Conservation (phyloP, 2,329 filamentous ascomycete species). For the Arthrobotrys iridis region DNA sequence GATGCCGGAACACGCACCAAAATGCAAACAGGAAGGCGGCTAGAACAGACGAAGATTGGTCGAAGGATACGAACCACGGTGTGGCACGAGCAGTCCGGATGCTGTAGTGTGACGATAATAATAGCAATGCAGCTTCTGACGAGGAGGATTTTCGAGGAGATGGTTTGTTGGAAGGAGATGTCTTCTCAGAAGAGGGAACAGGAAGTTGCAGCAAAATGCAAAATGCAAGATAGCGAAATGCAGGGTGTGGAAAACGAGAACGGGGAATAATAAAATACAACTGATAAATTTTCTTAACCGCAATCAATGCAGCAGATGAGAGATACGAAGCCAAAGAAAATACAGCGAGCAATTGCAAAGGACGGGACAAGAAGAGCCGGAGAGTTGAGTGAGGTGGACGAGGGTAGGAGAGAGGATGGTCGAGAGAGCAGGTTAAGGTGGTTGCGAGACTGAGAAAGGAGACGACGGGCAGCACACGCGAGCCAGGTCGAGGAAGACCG, state of each 20-base stretch:
- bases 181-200: slow-evolving; percentile 35
- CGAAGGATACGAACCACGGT: slow-evolving; percentile 12
- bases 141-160: slow-evolving; percentile 1
- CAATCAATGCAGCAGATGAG: slow-evolving; percentile 36
- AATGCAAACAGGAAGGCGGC: slow-evolving; percentile 20
- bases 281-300: slow-evolving; percentile 6
- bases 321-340: slow-evolving; percentile 1
- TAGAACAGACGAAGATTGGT: slow-evolving; percentile 13
- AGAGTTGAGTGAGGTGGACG: background rate
- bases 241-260: background rate
- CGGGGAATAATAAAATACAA: background rate
- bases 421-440: background rate
- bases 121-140: background rate
- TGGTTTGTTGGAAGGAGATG: slow-evolving; percentile 14
- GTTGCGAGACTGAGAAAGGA: background rate
- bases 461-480: background rate
- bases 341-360: slow-evolving; percentile 1
- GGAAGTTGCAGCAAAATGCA: background rate
- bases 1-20: slow-evolving; percentile 19
- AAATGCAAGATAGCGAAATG: slow-evolving; percentile 2
- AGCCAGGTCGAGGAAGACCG: background rate
- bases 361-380: background rate
- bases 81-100: background rate
- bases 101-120: background rate
- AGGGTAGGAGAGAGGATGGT: background rate